phyloP scores from a whole-genome alignment of 192 early-diverging fungal genomes.

The Haplosporangium gracile region DNA sequence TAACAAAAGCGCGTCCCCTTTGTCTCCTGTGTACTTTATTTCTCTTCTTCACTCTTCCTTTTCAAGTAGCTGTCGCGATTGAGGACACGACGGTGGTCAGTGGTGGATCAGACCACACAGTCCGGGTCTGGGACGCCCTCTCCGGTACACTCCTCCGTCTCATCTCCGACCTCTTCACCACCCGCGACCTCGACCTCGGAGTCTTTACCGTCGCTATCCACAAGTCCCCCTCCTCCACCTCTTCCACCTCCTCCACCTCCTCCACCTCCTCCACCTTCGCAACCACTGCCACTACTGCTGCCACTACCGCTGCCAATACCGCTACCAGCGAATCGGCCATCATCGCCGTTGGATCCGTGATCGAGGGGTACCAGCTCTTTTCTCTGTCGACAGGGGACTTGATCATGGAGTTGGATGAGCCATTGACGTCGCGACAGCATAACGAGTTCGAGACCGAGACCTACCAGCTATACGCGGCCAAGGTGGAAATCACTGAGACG shows the following conservation, averaged over 20 bases:
- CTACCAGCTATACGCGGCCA: slow-evolving; percentile 37
- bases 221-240: background rate
- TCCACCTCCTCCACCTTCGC: too few species aligned
- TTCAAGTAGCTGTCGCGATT: slow-evolving; percentile 37
- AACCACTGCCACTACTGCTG: too few species aligned
- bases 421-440: slow-evolving; percentile 31
- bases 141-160: slow-evolving; percentile 8
- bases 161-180: slow-evolving; percentile 26
- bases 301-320: too few species aligned
- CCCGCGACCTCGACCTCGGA: slow-evolving; percentile 26
- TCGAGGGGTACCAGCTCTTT: slow-evolving; percentile 39
- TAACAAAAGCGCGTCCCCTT: background rate
- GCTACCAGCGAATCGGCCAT: slow-evolving; percentile 5
- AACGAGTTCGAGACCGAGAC: slow-evolving; percentile 15
- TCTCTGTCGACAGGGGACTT: slow-evolving; percentile 17
- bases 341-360: slow-evolving; percentile 32
- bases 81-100: slow-evolving; percentile 37
- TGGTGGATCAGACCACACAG: slow-evolving; percentile 44
- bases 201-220: slow-evolving; percentile 38
- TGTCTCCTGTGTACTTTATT: background rate
- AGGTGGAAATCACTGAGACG: slow-evolving; percentile 23
- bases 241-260: slow-evolving; percentile 10
- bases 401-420: slow-evolving; percentile 40
- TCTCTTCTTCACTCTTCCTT: background rate
- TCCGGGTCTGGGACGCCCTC: slow-evolving; percentile 43